Evolutionary conservation across 192 early-diverging fungal genomes (phyloP).

Genomic region (Podila minutissima): DNA sequence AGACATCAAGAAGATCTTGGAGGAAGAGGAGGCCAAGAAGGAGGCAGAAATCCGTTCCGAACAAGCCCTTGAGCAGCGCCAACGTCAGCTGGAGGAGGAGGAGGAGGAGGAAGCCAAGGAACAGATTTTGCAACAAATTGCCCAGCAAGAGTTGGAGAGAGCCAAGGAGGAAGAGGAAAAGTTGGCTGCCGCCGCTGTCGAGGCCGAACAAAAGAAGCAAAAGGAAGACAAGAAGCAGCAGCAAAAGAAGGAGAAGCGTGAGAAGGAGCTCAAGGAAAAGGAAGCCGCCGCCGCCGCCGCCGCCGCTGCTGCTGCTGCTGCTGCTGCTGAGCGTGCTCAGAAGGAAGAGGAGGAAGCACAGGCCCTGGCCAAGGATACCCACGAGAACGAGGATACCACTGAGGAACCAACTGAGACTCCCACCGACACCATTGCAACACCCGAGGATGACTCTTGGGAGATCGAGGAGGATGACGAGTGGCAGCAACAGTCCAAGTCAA

Average conservation of each 20-base stretch:
- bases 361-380: constrained; percentile 1
- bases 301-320: constrained; percentile 8
- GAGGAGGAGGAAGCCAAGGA: constrained; percentile 2
- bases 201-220: constrained; percentile 25
- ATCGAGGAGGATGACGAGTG: constrained; percentile 42
- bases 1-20: not conserved
- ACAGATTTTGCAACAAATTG: constrained; percentile 6
- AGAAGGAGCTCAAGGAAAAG: constrained; percentile 22
- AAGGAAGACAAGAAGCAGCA: constrained; percentile 34
- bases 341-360: constrained; percentile 14
- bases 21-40: not conserved
- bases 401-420: not conserved
- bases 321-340: not conserved
- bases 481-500: constrained; percentile 51
- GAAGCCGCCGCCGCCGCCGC: constrained; percentile 13
- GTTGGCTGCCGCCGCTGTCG: not conserved
- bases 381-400: not conserved
- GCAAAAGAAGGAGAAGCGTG: constrained; percentile 27
- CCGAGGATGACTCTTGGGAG: constrained; percentile 25
- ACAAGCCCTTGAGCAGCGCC: constrained; percentile 9
- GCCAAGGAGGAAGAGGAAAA: constrained; percentile 2
- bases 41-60: constrained; percentile 2
- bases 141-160: constrained; percentile 1
- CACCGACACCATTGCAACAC: not conserved
- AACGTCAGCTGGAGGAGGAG: constrained; percentile 10